These are phyloP conservation scores for Dendrobium catenatum DNA, from an alignment of 106 monocot genomes.

Conservation along the genomic window DNA sequence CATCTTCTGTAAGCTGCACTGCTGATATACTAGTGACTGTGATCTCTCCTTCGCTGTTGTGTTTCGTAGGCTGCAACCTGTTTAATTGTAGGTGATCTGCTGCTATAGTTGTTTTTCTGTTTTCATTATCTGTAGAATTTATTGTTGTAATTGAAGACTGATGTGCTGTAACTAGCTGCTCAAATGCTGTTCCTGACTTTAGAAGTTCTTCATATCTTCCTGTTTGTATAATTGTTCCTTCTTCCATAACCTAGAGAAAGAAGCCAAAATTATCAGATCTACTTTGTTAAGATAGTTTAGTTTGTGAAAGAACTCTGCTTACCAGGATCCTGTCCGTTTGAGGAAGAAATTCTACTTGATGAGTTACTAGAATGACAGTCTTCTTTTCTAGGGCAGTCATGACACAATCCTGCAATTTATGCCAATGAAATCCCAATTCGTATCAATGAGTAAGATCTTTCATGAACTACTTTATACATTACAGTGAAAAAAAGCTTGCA, in stretches of 20 bases:
- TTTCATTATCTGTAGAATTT: conserved; percentile 20
- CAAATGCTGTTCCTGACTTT: conserved; percentile 62
- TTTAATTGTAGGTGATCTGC: background rate
- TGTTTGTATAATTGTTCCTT: conserved; percentile 50
- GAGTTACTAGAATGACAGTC: conserved; percentile 85
- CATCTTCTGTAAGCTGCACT: conserved; percentile 60
- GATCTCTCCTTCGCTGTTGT: conserved; percentile 40
- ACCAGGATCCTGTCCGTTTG: conserved; percentile 75
- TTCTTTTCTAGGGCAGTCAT: conserved; percentile 61
- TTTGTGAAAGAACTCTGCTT: background rate
- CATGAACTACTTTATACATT: too few relatives aligned
- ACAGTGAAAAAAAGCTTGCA: too few relatives aligned
- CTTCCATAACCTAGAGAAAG: conserved; percentile 60
- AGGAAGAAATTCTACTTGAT: conserved; percentile 80
- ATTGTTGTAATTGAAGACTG: conserved; percentile 45
- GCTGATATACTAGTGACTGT: conserved; percentile 6
- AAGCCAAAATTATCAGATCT: background rate
- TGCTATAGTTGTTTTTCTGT: background rate
- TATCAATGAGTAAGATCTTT: too few relatives aligned
- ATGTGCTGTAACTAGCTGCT: conserved; percentile 76
- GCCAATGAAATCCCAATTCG: too few relatives aligned
- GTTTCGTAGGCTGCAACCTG: background rate
- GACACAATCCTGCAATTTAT: conserved; percentile 41
- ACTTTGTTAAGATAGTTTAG: background rate
- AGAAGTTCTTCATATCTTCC: conserved; percentile 67